Conservation (phyloP, 2,329 filamentous ascomycete genomes). For the Cladosporium colombiae region DNA sequence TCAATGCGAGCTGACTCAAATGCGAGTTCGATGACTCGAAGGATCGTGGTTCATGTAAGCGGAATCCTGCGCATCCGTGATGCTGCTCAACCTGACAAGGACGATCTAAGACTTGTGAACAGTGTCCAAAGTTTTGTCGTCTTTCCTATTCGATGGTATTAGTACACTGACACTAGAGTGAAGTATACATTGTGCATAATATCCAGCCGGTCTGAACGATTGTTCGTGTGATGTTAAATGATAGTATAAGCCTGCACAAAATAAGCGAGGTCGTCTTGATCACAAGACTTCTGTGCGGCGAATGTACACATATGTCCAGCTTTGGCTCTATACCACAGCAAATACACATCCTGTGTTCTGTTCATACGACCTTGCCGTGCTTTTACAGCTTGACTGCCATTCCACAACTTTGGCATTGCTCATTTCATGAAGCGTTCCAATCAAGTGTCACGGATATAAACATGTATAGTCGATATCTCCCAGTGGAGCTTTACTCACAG, state of each 20-base stretch:
- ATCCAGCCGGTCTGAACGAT: not conserved
- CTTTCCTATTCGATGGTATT: not conserved
- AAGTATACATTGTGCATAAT: no score
- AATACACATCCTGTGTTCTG: not conserved
- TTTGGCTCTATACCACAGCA: no score
- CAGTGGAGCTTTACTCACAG: no score
- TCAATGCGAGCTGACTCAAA: not conserved
- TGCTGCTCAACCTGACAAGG: not conserved
- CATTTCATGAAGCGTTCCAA: no score
- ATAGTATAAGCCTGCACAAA: not conserved
- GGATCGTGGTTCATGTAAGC: not conserved
- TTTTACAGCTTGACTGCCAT: not conserved
- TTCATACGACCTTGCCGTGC: not conserved
- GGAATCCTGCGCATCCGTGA: not conserved
- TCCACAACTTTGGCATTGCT: no score
- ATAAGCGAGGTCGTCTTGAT: not conserved
- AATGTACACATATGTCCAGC: not conserved
- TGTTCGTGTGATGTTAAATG: not conserved
- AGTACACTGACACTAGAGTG: no score
- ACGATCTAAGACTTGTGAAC: not conserved
- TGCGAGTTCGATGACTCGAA: not conserved
- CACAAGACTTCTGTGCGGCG: not conserved
- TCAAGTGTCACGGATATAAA: no score
- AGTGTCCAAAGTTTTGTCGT: not conserved
- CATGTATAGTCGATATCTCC: no score